Base-by-base conservation (phyloP, 352 stramenopile genomes). In the Phytopythium helicoides region DNA sequence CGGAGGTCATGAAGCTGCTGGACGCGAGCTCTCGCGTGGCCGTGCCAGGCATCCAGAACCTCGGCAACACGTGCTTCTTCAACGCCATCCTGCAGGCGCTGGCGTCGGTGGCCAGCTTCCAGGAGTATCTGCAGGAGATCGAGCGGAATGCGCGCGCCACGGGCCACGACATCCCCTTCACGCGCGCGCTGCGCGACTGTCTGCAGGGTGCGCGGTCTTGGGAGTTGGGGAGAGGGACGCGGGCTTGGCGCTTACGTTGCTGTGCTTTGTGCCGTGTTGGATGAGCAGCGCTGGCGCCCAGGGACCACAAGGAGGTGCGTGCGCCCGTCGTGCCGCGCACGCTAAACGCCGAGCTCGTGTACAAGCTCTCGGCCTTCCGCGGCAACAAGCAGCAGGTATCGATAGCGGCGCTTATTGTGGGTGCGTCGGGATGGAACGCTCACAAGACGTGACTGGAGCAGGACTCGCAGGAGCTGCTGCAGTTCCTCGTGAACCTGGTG, bases 21-120 rank as follows among this genome's bases (percentile, higher is more conserved):
- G 46, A 52, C 46, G 46, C 28, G 31, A 34, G 28, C 1, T 19
- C 46, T 33, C 58, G 58, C 12, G 26, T 66, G 46, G 45, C 21
- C n/a, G 69, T 94, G 36, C 76, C 82, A 0, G 86, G 86, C n/a
- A 73, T 95, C 36, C 71, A 88, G 60, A 96, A 96, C 56, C 66
- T 96, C n/a, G 85, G 86, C 61, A 96, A 96, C 60, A 93, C 86
- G 44, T 96, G 86, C 68, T 96, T 92, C 59, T 92, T 96, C 69
- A 96, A 96, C 57, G 86, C 85, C 26, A 91, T 96, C 47, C 68
- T 95, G 47, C 86, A 96, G 61, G 80, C 82, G 47, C 66, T 96
- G 26, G 84, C 86, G 9, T 74, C 79, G 12, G 72, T 88, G n/a
- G 51, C 66, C 19, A 81, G 73, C 58, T 86, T 94, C 49, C 69